Base-by-base conservation (phyloP, 192 early-diverging fungal genomes). In the Haplosporangium gracile region DNA sequence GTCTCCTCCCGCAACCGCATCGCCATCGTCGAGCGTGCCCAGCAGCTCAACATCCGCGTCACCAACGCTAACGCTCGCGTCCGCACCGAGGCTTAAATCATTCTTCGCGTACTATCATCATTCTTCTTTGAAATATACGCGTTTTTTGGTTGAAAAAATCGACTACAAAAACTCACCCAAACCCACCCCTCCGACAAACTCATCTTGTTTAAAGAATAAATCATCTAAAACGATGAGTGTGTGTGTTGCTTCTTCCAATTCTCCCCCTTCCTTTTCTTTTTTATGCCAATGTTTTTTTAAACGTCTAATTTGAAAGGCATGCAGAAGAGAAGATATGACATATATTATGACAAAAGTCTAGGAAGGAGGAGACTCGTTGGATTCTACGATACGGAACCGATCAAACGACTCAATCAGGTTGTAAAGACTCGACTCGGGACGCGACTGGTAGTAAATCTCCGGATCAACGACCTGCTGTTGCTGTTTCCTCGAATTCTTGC, bases 31-130 rank as follows among this genome's bases (percentile, higher is more conserved):
- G 95, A 97, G 92, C 95, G 97, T 80, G 99, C 99, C 89, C 93
- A 94, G 89, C 96, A 99, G 93, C 93, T 99, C 74, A 94, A 97
- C 92, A 93, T 99, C 87, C 98, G 97, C 93, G 95, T 99, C 82
- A 94, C 94, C 91, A 99, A 99, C 93, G 95, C 95, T 73, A 93
- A 92, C 90, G 97, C 93, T 79, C 93, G 96, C 83, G 91, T 99
- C 89, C 91, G 95, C 85, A 88, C 92, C 79, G 92, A 95, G 88
- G 95, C 94, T 91, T 95, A 95, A 92, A 90, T 82, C 26, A 69
- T 78, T 16, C 36, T 36, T 36, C 36, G 36, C 36, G 36, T 36
- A 36, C 36, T 36, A 36, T 36, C 1, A 36, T 36, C 2, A 1
- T 36, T 36, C 36, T 36, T 36, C 2, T 36, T 36, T 36, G 36